Percentiles rank a stretch among this genome's conserved stretches.
Evolutionary conservation across 305 asterid genomes (phyloP).

Genomic region (Ilex paraguariensis): DNA sequence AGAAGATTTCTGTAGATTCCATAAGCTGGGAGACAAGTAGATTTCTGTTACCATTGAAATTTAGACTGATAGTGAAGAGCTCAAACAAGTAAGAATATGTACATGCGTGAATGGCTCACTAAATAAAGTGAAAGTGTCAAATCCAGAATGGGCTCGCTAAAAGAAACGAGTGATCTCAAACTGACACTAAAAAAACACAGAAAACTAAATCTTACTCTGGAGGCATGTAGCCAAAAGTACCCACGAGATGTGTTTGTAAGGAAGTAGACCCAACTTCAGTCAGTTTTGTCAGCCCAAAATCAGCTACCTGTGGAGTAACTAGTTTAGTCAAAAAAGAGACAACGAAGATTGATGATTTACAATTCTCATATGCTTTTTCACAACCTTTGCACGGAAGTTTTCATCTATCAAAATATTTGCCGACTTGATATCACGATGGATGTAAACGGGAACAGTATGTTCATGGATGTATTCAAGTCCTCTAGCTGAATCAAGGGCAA

Average conservation of each 20-base stretch:
- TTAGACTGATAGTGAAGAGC: too few species aligned
- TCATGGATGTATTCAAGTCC: constrained; percentile 94
- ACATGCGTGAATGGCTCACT: too few species aligned
- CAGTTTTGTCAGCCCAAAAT: constrained; percentile 84
- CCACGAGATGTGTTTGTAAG: constrained; percentile 65
- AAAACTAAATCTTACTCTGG: constrained; percentile 52
- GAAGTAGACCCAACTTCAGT: constrained; percentile 71
- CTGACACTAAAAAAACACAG: background rate
- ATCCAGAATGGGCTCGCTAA: too few species aligned
- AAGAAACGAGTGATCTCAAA: too few species aligned
- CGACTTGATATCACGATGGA: constrained; percentile 80
- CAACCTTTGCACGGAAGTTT: constrained; percentile 75
- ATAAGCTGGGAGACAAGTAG: too few species aligned
- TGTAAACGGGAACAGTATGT: constrained; percentile 83
- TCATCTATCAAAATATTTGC: constrained; percentile 76
- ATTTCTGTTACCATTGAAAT: too few species aligned
- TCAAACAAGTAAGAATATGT: too few species aligned
- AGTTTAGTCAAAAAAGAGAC: constrained; percentile 4
- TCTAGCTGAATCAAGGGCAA: constrained; percentile 93
- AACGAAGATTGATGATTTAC: background rate
- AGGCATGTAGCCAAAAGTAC: constrained; percentile 90
- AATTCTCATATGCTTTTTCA: background rate
- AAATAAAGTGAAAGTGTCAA: too few species aligned
- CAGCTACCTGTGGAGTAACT: constrained; percentile 61
- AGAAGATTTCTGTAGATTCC: too few species aligned